Evolutionary conservation across 1,284 basidiomycete species (phyloP).

Genomic region (Irpex sp.): DNA sequence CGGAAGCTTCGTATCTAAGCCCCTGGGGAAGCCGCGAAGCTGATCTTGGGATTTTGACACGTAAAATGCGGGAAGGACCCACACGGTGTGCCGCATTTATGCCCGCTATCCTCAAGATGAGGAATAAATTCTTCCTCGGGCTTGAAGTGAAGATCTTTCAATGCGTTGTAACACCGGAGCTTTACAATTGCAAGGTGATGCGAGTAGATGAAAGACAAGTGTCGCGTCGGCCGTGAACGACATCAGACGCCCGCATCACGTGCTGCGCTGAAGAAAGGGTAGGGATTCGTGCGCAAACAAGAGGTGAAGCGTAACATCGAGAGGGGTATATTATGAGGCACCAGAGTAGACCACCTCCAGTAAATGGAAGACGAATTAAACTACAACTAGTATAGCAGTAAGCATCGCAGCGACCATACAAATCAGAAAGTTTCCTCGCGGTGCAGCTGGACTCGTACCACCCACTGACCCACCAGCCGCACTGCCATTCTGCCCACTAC

Average conservation of each 20-base stretch:
- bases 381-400: neutral
- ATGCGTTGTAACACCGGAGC: no score
- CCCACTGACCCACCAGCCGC: neutral
- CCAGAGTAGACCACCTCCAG: no score
- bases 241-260: no score
- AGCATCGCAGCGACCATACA: neutral
- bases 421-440: neutral
- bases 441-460: neutral
- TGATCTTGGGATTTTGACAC: neutral
- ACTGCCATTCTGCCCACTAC: constrained; percentile 8
- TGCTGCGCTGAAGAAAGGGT: no score
- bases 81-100: neutral
- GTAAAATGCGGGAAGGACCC: neutral
- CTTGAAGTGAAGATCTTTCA: neutral
- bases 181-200: no score
- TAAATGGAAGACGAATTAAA: no score
- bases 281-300: no score
- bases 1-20: neutral
- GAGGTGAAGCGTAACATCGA: no score
- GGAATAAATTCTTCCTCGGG: neutral
- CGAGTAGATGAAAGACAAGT: no score
- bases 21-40: neutral
- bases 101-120: neutral
- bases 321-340: no score
- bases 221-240: no score